A percentile compares a stretch with the other conserved stretches of the same genome.
Evolutionary conservation across 768 basidiomycete genomes (phyloP).

Genomic region (Boletales sp.): DNA sequence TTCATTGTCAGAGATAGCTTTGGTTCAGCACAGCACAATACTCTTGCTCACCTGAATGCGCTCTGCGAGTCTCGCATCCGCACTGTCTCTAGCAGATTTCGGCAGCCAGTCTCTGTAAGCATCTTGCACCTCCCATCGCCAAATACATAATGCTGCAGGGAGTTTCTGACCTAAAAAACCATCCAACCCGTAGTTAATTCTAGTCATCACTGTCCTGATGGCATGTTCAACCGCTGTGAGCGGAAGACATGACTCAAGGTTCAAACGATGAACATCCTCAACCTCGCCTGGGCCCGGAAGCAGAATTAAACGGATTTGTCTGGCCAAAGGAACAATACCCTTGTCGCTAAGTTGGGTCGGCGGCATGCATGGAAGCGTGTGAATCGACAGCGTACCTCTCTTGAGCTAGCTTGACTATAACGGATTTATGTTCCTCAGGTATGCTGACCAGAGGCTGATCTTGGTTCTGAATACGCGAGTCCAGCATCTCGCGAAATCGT

Average conservation of each 20-base stretch:
- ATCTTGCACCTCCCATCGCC: conserved; percentile 84
- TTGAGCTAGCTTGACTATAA: conserved; percentile 80
- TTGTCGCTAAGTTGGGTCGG: conserved; percentile 58
- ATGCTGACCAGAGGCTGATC: conserved; percentile 52
- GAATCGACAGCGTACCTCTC: conserved; percentile 60
- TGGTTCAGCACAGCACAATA: neutral
- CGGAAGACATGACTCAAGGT: conserved; percentile 40
- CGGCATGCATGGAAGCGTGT: neutral
- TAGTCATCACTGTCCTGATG: conserved; percentile 58
- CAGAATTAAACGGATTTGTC: conserved; percentile 66
- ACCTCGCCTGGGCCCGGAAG: conserved; percentile 63
- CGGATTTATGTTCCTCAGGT: conserved; percentile 65
- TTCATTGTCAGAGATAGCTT: conserved; percentile 2
- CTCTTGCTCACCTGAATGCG: conserved; percentile 52
- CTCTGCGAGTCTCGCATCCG: conserved; percentile 57
- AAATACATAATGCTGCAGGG: conserved; percentile 65
- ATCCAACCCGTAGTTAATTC: conserved; percentile 82
- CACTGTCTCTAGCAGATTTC: conserved; percentile 59
- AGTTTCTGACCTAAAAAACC: conserved; percentile 43
- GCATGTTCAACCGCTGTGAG: conserved; percentile 53
- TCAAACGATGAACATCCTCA: conserved; percentile 31
- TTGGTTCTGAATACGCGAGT: conserved; percentile 45
- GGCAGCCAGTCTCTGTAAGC: conserved; percentile 61
- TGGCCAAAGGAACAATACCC: conserved; percentile 55
- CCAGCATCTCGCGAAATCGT: conserved; percentile 70